Evolutionary conservation across 2,329 filamentous ascomycete species (phyloP).

Genomic region (Alternaria sp.): DNA sequence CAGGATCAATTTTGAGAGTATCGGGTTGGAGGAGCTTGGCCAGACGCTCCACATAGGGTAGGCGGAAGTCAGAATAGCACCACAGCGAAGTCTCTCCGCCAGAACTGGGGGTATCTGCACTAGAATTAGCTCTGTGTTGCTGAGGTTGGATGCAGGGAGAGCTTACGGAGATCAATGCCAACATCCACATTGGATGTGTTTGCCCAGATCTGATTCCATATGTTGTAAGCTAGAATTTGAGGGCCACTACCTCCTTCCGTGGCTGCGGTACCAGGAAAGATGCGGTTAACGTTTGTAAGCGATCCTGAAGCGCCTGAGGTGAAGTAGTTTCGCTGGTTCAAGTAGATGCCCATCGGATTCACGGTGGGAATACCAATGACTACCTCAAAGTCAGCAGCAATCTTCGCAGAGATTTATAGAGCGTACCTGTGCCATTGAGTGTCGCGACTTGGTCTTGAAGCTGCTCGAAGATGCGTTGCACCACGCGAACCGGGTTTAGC

Average conservation of each 20-base stretch:
- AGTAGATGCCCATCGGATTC: conserved; percentile 51
- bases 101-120: conserved; percentile 46
- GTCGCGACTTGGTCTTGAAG: conserved; percentile 38
- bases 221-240: conserved; percentile 44
- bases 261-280: conserved; percentile 41
- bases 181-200: conserved; percentile 51
- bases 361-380: conserved; percentile 52
- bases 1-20: conserved; percentile 51
- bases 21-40: conserved; percentile 52
- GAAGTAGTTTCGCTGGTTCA: conserved; percentile 52
- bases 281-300: conserved; percentile 49
- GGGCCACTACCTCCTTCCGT: conserved; percentile 37
- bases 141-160: background rate
- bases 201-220: conserved; percentile 52
- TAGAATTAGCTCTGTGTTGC: background rate
- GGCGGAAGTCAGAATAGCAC: conserved; percentile 51
- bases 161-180: conserved; percentile 47
- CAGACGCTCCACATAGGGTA: conserved; percentile 50
- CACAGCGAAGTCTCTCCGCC: conserved; percentile 50
- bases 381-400: conserved; percentile 17
- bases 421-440: conserved; percentile 48
- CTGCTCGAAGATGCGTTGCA: conserved; percentile 48
- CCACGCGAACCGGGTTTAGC: conserved; percentile 49
- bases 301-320: conserved; percentile 39
- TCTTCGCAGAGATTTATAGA: background rate